Conservation (phyloP, 805 yeast species). For the Zygotorulaspora florentina region DNA sequence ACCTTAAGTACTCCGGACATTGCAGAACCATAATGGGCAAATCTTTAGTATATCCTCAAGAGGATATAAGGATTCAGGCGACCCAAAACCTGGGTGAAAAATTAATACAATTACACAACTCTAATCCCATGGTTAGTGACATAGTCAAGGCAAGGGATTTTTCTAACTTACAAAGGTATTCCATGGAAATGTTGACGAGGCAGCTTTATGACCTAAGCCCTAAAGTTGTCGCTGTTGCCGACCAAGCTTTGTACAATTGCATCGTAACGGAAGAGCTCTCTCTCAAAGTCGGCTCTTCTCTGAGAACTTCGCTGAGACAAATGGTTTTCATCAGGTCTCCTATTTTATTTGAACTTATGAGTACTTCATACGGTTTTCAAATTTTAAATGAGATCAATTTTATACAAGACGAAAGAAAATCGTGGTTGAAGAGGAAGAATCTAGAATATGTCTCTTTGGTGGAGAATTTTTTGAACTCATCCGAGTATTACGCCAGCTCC, state of each 20-base stretch:
- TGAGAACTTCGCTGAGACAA: slow-evolving; percentile 37
- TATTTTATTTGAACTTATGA: slow-evolving; percentile 58
- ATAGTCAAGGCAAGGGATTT: slow-evolving; percentile 3
- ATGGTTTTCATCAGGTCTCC: slow-evolving; percentile 50
- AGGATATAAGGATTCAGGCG: slow-evolving; percentile 50
- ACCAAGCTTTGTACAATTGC: slow-evolving; percentile 51
- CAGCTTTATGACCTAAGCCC: slow-evolving; percentile 66
- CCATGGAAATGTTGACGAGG: slow-evolving; percentile 45
- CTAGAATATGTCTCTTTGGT: slow-evolving; percentile 45
- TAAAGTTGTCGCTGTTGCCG: slow-evolving; percentile 53
- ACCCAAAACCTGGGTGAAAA: slow-evolving; percentile 46
- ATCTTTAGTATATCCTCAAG: slow-evolving; percentile 54
- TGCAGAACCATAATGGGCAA: slow-evolving; percentile 62
- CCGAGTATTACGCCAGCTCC: slow-evolving; percentile 9
- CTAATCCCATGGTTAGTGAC: background rate
- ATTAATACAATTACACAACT: slow-evolving; percentile 15
- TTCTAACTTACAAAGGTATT: slow-evolving; percentile 6
- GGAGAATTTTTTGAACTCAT: slow-evolving; percentile 39
- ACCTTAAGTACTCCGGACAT: slow-evolving; percentile 58
- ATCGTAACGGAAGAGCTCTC: slow-evolving; percentile 39
- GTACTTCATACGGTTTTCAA: slow-evolving; percentile 65
- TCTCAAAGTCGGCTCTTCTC: slow-evolving; percentile 20
- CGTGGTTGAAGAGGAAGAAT: slow-evolving; percentile 55
- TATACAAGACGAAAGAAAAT: slow-evolving; percentile 59
- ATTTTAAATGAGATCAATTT: slow-evolving; percentile 57